These are phyloP conservation scores for Datura wrightii DNA, from an alignment of 257 asterid species.

Conservation along the genomic window DNA sequence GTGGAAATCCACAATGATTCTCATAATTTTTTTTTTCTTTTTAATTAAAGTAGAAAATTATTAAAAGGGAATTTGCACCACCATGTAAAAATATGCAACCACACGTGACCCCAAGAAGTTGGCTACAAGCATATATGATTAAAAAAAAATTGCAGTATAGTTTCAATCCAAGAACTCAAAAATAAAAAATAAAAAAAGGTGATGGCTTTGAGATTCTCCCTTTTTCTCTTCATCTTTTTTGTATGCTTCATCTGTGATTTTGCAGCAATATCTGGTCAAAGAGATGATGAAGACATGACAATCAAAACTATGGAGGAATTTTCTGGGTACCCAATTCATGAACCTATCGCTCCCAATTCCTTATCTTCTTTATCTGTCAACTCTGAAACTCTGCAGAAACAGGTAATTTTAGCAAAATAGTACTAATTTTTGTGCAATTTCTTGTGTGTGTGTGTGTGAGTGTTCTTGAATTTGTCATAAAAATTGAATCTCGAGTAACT, in stretches of 20 bases:
- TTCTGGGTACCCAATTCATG: constrained; percentile 80
- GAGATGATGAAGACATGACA: constrained; percentile 49
- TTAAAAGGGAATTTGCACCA: too few relatives aligned
- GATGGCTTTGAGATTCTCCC: constrained; percentile 48
- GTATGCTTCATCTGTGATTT: constrained; percentile 38
- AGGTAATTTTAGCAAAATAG: constrained; percentile 47
- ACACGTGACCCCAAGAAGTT: neutral
- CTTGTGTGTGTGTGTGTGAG: neutral
- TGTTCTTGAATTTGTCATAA: constrained; percentile 23
- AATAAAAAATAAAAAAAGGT: neutral
- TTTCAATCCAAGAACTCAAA: neutral
- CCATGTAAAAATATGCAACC: neutral
- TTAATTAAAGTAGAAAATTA: too few relatives aligned
- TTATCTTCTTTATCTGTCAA: constrained; percentile 69
- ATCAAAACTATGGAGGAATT: constrained; percentile 82
- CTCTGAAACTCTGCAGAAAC: constrained; percentile 57
- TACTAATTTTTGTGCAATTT: neutral
- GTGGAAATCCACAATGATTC: constrained; percentile 16
- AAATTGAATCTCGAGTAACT: constrained; percentile 39
- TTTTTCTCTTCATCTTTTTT: constrained; percentile 34
- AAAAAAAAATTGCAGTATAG: neutral
- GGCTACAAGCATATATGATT: neutral
- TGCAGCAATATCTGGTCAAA: constrained; percentile 44
- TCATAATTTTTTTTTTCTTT: neutral
- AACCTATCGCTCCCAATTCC: constrained; percentile 49